These are phyloP conservation scores for Suhomyces wounanorum DNA, from an alignment of 1,139 yeast genomes.

Conservation along the genomic window DNA sequence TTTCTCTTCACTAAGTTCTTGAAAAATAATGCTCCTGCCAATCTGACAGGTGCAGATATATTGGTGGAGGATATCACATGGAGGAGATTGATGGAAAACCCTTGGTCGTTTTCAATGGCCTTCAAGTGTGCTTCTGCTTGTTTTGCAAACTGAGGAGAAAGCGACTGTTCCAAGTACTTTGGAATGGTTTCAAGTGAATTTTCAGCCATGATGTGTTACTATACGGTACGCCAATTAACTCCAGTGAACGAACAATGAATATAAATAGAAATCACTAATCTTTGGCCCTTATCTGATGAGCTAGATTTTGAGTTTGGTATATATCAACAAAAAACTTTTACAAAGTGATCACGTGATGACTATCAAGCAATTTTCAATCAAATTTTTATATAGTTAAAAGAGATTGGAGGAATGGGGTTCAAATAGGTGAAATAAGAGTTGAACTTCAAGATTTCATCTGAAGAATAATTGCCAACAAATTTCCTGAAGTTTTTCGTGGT, in stretches of 20 bases:
- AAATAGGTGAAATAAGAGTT: no score
- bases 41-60: slow-evolving; percentile 58
- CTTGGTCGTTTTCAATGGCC: slow-evolving; percentile 62
- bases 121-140: slow-evolving; percentile 62
- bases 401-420: not conserved
- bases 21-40: slow-evolving; percentile 90
- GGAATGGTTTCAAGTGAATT: slow-evolving; percentile 47
- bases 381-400: no score
- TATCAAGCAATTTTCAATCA: not conserved
- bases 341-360: slow-evolving; percentile 1
- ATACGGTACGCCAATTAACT: not conserved
- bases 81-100: slow-evolving; percentile 73
- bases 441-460: no score
- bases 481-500: no score
- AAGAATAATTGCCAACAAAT: no score
- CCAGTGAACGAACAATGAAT: not conserved
- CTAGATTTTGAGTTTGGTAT: not conserved
- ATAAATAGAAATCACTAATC: not conserved
- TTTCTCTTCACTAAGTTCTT: slow-evolving; percentile 81
- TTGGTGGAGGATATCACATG: slow-evolving; percentile 73
- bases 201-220: slow-evolving; percentile 30
- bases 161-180: slow-evolving; percentile 49
- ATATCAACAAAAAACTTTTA: slow-evolving; percentile 3
- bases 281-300: not conserved
- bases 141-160: slow-evolving; percentile 55